Conservation (phyloP, 768 basidiomycete genomes). For the Tulasnella sp. region DNA sequence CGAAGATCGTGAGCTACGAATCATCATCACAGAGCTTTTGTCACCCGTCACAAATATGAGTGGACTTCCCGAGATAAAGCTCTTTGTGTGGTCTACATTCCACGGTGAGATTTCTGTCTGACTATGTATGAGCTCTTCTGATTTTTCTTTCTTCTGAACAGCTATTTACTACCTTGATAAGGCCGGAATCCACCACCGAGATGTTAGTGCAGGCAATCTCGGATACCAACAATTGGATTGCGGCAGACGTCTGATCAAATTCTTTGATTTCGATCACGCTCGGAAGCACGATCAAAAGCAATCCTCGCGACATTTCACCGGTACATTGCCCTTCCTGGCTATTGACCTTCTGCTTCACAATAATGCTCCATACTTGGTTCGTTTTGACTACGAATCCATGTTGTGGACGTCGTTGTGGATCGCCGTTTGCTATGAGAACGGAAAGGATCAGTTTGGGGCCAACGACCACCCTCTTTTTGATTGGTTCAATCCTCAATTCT, state of each 20-base stretch:
- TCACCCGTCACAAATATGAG: background rate
- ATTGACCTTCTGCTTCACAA: background rate
- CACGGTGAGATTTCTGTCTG: background rate
- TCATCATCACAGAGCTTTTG: background rate
- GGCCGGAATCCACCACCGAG: background rate
- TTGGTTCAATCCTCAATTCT: no score
- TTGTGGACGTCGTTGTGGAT: background rate
- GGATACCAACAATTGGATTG: background rate
- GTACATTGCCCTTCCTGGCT: background rate
- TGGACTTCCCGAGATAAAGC: background rate
- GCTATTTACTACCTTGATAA: background rate
- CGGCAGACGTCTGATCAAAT: background rate
- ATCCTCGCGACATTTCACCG: background rate
- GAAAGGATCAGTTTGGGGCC: no score
- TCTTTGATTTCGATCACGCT: slow-evolving; percentile 3
- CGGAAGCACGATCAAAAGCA: background rate
- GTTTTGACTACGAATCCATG: slow-evolving; percentile 1
- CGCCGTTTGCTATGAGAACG: no score
- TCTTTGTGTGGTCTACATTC: background rate
- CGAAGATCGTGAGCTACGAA: slow-evolving; percentile 4
- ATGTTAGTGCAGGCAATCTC: slow-evolving; percentile 6
- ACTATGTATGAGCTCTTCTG: background rate
- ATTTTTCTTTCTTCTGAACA: background rate
- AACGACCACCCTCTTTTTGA: no score
- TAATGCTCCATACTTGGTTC: background rate